Evolutionary conservation across 2,329 filamentous ascomycete genomes (phyloP).

Genomic region (Botryotinia calthae): DNA sequence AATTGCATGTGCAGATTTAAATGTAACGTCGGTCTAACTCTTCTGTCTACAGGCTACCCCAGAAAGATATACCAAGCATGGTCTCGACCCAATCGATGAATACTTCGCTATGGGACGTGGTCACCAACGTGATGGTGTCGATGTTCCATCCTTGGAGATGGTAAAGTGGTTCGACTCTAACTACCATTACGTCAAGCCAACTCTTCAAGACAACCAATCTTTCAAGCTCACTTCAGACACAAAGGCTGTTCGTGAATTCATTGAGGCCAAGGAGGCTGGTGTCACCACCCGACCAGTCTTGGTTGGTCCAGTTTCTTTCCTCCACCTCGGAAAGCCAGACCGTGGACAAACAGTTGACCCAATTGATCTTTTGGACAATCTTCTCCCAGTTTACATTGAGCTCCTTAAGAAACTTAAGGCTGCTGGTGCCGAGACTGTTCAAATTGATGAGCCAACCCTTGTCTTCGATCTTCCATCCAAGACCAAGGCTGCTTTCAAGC

Average conservation of each 20-base stretch:
- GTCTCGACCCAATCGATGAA: conserved; percentile 84
- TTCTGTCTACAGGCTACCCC: conserved; percentile 66
- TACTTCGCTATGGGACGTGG: conserved; percentile 99
- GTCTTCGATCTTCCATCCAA: conserved; percentile 90
- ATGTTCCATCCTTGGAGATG: conserved; percentile 96
- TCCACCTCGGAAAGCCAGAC: conserved; percentile 96
- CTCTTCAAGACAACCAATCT: conserved; percentile 91
- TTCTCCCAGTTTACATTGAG: conserved; percentile 91
- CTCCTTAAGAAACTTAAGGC: conserved; percentile 91
- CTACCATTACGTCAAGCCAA: conserved; percentile 99
- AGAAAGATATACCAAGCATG: conserved; percentile 88
- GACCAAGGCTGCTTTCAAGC: conserved; percentile 97
- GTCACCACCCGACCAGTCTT: conserved; percentile 91
- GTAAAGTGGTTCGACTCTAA: conserved; percentile 99
- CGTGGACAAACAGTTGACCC: conserved; percentile 89
- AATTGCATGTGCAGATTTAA: not conserved
- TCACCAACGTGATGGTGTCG: conserved; percentile 90
- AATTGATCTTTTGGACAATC: conserved; percentile 89
- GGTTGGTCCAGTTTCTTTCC: conserved; percentile 94
- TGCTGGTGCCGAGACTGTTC: conserved; percentile 92
- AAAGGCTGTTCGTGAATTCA: conserved; percentile 93
- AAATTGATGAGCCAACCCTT: conserved; percentile 97
- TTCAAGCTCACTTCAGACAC: conserved; percentile 86
- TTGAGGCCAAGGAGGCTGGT: conserved; percentile 96
- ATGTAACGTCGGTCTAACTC: conserved; percentile 20